Evolutionary conservation across 2,329 filamentous ascomycete genomes (phyloP).

Genomic region (Ophiostoma sp.): DNA sequence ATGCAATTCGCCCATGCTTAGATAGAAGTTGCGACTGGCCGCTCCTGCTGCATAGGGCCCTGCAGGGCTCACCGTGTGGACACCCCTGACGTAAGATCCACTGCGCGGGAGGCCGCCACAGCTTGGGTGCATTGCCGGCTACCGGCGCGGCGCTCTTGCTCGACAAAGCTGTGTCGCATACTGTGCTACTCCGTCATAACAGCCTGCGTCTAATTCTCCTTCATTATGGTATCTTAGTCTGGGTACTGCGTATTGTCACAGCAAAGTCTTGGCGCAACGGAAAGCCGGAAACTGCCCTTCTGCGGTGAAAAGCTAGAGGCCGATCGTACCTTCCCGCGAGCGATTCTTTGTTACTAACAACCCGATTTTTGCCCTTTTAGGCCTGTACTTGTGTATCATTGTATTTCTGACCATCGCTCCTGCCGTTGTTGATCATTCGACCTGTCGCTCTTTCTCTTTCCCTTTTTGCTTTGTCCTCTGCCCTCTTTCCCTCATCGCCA

Average conservation of each 20-base stretch:
- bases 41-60: neutral
- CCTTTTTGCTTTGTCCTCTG: neutral
- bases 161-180: constrained; percentile 9
- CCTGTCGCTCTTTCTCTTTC: constrained; percentile 7
- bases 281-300: neutral
- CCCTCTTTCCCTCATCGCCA: neutral
- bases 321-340: constrained; percentile 4
- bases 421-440: neutral
- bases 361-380: neutral
- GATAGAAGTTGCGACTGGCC: neutral
- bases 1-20: neutral
- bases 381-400: neutral
- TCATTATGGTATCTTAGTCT: neutral
- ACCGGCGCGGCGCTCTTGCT: neutral
- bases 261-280: neutral
- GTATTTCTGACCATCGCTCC: neutral
- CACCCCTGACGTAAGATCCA: constrained; percentile 12
- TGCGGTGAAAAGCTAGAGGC: neutral
- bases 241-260: neutral
- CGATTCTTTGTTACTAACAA: neutral
- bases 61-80: constrained; percentile 3
- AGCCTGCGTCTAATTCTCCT: neutral
- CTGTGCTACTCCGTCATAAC: constrained; percentile 8
- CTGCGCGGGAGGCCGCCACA: constrained; percentile 7
- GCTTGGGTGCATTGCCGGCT: neutral